phyloP scores from a whole-genome alignment of 2,329 filamentous ascomycete species.

The Cladosporium halotolerans region DNA sequence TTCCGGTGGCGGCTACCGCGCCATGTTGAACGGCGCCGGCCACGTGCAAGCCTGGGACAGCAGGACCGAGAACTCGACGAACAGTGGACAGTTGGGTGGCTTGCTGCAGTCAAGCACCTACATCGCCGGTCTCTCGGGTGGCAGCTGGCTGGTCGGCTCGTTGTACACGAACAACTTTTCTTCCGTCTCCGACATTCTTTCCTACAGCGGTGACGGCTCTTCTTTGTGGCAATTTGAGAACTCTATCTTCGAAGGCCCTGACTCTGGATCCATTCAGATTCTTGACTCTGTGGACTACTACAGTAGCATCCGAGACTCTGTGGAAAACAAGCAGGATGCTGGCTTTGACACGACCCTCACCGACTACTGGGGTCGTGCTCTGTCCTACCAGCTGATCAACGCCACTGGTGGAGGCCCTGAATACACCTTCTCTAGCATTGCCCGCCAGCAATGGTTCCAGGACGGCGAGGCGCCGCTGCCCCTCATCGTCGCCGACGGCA shows the following conservation, averaged over 20 bases:
- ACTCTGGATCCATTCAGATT: conserved; percentile 44
- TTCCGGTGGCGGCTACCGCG: conserved; percentile 80
- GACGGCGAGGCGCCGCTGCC: conserved; percentile 63
- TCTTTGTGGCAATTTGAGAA: conserved; percentile 58
- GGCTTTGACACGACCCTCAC: conserved; percentile 68
- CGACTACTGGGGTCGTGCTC: conserved; percentile 79
- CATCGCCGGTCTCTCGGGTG: conserved; percentile 72
- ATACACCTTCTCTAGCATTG: conserved; percentile 79
- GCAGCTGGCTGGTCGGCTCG: conserved; percentile 78
- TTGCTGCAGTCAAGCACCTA: conserved; percentile 78
- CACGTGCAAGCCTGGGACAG: conserved; percentile 72
- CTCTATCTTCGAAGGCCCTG: conserved; percentile 55
- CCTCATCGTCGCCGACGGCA: conserved; percentile 63
- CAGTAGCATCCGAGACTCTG: conserved; percentile 50
- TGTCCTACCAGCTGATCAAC: conserved; percentile 82
- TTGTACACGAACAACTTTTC: conserved; percentile 74
- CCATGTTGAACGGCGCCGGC: conserved; percentile 78
- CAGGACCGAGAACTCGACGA: conserved; percentile 58
- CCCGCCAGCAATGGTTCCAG: conserved; percentile 55
- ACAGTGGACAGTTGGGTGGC: conserved; percentile 65
- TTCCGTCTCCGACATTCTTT: conserved; percentile 53
- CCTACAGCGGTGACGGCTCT: conserved; percentile 32
- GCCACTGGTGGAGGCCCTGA: conserved; percentile 64
- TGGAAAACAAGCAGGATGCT: conserved; percentile 56
- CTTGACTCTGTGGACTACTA: conserved; percentile 58